Evolutionary conservation across 208 protist species (phyloP), one percentile per base, ranked within the genome.

Genomic region (Trypanosoma brucei): DNA sequence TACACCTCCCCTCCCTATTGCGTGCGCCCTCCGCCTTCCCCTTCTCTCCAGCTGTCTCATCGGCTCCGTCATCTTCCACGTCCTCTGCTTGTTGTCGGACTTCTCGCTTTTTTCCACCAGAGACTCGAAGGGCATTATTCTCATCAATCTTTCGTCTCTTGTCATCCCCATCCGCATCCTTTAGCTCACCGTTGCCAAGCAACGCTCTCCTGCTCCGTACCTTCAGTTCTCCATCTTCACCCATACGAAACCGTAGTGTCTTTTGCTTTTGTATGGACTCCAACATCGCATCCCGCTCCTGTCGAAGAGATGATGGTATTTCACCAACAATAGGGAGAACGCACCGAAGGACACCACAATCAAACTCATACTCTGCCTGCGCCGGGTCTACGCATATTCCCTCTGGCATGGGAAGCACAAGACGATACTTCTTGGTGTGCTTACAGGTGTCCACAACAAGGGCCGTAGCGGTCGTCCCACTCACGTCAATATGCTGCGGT

Each of bases 401-500:
- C 6, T 82, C 66, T n/a, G 89, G 89, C 68, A 87, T 83, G 1
- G 77, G 75, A 49, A 95, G 56, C 38, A 75, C 80, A 3, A 95
- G 74, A n/a, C 75, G 73, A 67, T 86, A 91, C 81, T 91, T 91
- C 71, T 87, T 85, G 22, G 85, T 93, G 72, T 89, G 79, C 50
- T 61, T 70, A 42, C 69, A 68, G 14, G 86, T 92, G 72, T 95
- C 83, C 34, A 95, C 83, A 13, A 90, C 76, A 22, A 95, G 71
- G 38, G 51, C 65, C 6, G 57, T 57, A 1, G 52, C 54, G 39
- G 58, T 91, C 5, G 83, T 92, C 68, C 83, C 83, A 34, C 61
- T 76, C 39, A 95, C 64, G 59, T 92, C 70, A 35, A 95, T 87
- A 50, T 87, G 83, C 52, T 72, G 60, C 11, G 71, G 56, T 31